Base-by-base conservation (phyloP, 179 eudicot species). In the Vitellaria paradoxa region DNA sequence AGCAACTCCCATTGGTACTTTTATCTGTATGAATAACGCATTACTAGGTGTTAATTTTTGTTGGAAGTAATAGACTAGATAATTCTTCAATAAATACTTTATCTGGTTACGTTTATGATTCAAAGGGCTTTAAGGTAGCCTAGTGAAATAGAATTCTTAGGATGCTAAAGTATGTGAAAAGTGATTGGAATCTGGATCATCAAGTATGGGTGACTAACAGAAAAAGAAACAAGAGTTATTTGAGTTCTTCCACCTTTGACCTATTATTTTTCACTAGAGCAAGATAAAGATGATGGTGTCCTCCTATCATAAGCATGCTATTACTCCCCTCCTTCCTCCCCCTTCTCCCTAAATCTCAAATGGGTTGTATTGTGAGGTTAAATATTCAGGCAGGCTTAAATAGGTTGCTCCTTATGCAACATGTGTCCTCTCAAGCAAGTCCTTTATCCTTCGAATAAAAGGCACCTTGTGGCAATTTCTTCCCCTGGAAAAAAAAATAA, bases 101-200 rank as follows among this genome's bases (percentile, higher is more conserved):
- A 1, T 20, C 3, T 17, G 26, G 52, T 66, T 66, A 49, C 52
- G 14, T 66, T 12, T 1, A 10, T 26, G 45, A 42, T 30, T 6
- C 20, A 9, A 60, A 60, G 9, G 20, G n/a, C 40, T 3, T 63
- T 3, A 23, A 63, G 15, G 17, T 24, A 10, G 11, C 26, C 37
- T 63, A 24, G 40, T 17, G 24, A 30, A 65, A 37, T 37, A 65
- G 47, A 65, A 20, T 18, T 37, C 10, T 15, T 15, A n/a, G 14
- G 42, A 0, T 30, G 68, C 68, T 65, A 17, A 65, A 65, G 47
- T 65, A 37, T 18, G 42, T 65, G 21, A 63, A 11, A 65, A 65
- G 17, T 65, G 68, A 13, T 65, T 65, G 45, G 45, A 37, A 37
- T 30, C 46, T 65, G 68, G 46, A 65, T 65, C 68, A 65, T 37